Evolutionary conservation across 1,284 basidiomycete species (phyloP).

Genomic region (Malassezia cuniculi): DNA sequence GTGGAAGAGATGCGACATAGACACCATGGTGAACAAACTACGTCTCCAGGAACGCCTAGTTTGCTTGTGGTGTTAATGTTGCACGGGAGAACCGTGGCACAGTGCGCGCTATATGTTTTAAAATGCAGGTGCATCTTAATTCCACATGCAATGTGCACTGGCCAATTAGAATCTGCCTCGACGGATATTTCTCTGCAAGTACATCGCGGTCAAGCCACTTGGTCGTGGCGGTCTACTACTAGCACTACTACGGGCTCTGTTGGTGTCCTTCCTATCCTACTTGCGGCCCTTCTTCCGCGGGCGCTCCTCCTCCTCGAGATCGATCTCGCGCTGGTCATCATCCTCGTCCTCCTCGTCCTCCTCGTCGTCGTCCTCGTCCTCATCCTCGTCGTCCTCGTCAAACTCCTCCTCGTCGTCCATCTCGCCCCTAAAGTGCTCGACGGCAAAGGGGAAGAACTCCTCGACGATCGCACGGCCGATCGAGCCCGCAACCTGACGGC

Average conservation of each 20-base stretch:
- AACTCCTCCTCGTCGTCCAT: slow-evolving; percentile 23
- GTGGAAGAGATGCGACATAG: slow-evolving; percentile 2
- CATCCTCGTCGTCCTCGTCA: slow-evolving; percentile 29
- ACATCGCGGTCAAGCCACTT: too few species aligned
- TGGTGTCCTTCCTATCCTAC: too few species aligned
- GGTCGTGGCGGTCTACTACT: too few species aligned
- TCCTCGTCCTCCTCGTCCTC: slow-evolving; percentile 38
- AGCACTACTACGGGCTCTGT: too few species aligned
- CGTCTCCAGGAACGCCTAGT: too few species aligned
- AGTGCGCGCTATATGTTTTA: too few species aligned
- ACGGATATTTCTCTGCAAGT: too few species aligned
- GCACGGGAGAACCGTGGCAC: too few species aligned
- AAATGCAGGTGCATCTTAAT: too few species aligned
- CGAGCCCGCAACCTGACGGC: slow-evolving; percentile 26
- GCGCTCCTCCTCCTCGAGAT: slow-evolving; percentile 36
- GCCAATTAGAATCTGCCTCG: too few species aligned
- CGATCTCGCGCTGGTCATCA: slow-evolving; percentile 34
- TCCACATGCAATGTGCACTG: too few species aligned
- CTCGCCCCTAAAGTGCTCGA: slow-evolving; percentile 35
- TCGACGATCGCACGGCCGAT: slow-evolving; percentile 37
- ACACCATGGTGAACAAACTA: background rate
- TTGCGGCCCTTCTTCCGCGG: slow-evolving; percentile 37
- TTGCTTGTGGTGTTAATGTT: background rate
- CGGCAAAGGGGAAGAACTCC: slow-evolving; percentile 36
- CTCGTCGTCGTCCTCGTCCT: slow-evolving; percentile 20